Base-by-base conservation (phyloP, 2,329 filamentous ascomycete genomes). In the Westerdykella aurantiaca region DNA sequence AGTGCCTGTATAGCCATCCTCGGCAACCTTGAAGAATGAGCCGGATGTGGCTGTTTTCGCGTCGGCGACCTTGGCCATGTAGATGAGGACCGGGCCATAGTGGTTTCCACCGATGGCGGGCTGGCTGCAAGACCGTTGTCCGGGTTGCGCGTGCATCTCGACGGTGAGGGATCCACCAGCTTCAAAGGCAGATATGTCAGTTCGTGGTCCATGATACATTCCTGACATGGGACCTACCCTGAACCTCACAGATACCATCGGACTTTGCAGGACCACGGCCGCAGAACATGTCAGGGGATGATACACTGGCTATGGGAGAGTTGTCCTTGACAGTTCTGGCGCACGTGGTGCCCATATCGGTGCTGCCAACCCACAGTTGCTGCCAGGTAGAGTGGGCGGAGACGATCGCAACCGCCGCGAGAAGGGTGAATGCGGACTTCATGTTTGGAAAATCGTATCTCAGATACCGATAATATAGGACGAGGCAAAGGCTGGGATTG, bases 351-450 rank as follows among this genome's bases (percentile, higher is more conserved):
- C 39, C 53, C 44, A 64, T 60, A 46, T 68, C 64, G 39, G 50
- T 51, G 37, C 46, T 55, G 29, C 64, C 64, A 44, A 67, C 62
- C 64, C 64, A 68, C 3, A 68, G 50, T 29, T 68, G 37, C 42
- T 68, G 64, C 61, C 61, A 68, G 53, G 64, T 68, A 2, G 64
- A 61, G 54, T 68, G 64, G 13, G 64, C 63, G 17, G 63, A 66
- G 44, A 60, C 64, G 31, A 58, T 55, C 5, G 60, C 60, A 41
- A 52, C 61, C 11, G 62, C 49, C 33, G 64, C 63, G 42, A 67
- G 56, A 34, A 66, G 41, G 23, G 63, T 48, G 37, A 63, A 35
- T 39, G 54, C 48, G 38, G 60, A 48, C 57, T 63, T 66, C 63
- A 66, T 66, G 16, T 43, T 43, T 61, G 44, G 25, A 5, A 9